Evolutionary conservation across 2,329 filamentous ascomycete genomes (phyloP), one percentile per base, ranked within the genome.

Genomic region (Aureobasidium pullulans): DNA sequence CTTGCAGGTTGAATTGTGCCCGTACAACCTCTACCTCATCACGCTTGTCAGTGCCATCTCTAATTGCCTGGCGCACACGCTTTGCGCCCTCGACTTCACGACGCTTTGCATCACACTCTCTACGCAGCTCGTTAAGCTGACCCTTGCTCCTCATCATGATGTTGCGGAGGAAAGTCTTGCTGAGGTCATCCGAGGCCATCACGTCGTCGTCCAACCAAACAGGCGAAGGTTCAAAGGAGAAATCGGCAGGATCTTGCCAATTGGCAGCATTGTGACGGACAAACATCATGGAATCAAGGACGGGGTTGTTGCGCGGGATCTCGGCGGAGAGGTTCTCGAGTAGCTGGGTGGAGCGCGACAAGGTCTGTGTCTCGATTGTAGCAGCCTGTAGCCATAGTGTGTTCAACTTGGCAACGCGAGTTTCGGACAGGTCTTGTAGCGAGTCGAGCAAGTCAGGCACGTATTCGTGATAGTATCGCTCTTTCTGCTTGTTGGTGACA

Each of bases 271-370:
- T 99, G 77, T 99, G 94, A 62, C 88, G 86, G 60, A 96, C 86
- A 73, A 96, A 99, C 94, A 99, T 99, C 81, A 96, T 90, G 19
- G 91, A 96, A 73, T 99, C 95, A 42, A 99, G 81, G 47, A 88
- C 82, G 9, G 94, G 94, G 62, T 88, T 82, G 70, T 99, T 99
- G 60, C 93, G 84, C 11, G 87, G 83, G 52, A 99, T 94, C 70
- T 97, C 93, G 60, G 84, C 81, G 5, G 85, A 79, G 10, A 96
- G 81, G 65, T 88, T 85, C 32, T 87, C 81, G 65, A 96, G 78
- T 62, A 90, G 82, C 40, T 84, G 83, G 4, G 83, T 84, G 69
- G 90, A 92, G 64, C 87, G 84, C 62, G 85, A 81, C 49, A 96
- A 77, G 70, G 90, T 88, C n/a, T 79, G 77, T n/a, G 81, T 83